These are phyloP conservation scores for Scytalidium lignicola DNA, from an alignment of 2,329 filamentous ascomycete species.

Conservation along the genomic window DNA sequence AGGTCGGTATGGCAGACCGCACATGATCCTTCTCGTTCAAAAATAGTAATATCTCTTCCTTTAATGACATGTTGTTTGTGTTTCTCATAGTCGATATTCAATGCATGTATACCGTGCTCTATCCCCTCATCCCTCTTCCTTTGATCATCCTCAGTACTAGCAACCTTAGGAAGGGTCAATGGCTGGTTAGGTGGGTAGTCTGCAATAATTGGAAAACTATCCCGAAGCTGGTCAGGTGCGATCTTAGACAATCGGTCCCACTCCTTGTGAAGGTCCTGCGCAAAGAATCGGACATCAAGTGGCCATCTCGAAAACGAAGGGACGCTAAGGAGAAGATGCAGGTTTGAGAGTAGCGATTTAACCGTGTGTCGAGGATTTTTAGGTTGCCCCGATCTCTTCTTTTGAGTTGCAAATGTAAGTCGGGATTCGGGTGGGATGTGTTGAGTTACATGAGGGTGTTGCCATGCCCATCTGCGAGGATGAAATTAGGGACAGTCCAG, in stretches of 20 bases:
- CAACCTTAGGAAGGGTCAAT: not conserved
- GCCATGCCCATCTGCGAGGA: conserved; percentile 74
- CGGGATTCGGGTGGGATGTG: conserved; percentile 66
- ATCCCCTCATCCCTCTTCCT: conserved; percentile 2
- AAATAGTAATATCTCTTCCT: conserved; percentile 46
- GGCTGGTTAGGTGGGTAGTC: conserved; percentile 16
- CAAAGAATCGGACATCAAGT: conserved; percentile 74
- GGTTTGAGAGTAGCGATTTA: conserved; percentile 66
- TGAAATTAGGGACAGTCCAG: too few species aligned
- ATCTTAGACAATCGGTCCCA: conserved; percentile 60
- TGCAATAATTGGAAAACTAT: conserved; percentile 15
- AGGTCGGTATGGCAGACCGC: conserved; percentile 46
- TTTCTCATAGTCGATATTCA: conserved; percentile 50
- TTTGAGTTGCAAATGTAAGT: conserved; percentile 46
- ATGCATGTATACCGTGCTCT: conserved; percentile 44
- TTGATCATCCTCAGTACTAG: not conserved
- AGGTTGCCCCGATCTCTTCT: conserved; percentile 49
- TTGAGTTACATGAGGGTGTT: conserved; percentile 74
- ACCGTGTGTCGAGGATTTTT: conserved; percentile 56
- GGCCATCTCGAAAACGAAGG: conserved; percentile 82
- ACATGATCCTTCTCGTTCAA: conserved; percentile 52
- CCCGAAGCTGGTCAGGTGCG: conserved; percentile 21
- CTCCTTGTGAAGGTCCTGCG: conserved; percentile 57
- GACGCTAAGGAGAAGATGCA: conserved; percentile 75
- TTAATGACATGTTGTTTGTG: conserved; percentile 52